Evolutionary conservation across 106 monocot species (phyloP).

Genomic region (Apostasia ramifera): DNA sequence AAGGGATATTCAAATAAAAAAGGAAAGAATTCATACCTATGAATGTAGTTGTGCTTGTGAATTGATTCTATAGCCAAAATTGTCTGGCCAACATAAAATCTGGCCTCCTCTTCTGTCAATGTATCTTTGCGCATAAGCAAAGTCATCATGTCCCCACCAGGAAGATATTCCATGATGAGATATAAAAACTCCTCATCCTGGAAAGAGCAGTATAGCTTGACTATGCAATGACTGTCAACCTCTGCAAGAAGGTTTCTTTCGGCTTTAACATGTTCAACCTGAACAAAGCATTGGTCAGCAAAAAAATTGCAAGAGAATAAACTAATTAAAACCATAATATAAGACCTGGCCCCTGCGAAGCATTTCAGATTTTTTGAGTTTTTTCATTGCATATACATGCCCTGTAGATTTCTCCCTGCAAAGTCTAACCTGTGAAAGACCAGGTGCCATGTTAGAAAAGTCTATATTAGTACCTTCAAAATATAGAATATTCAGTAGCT

Average conservation of each 20-base stretch:
- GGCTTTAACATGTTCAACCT: slow-evolving; percentile 62
- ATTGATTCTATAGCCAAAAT: slow-evolving; percentile 55
- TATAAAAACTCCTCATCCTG: slow-evolving; percentile 44
- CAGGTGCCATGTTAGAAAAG: too few species aligned
- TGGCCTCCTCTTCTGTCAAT: slow-evolving; percentile 45
- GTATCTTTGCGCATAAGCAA: slow-evolving; percentile 36
- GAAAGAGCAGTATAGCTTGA: slow-evolving; percentile 23
- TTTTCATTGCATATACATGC: slow-evolving; percentile 23
- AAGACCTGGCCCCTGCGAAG: slow-evolving; percentile 46
- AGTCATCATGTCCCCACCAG: slow-evolving; percentile 57
- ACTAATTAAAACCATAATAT: neutral
- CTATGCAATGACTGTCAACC: slow-evolving; percentile 26
- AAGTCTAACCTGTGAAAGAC: slow-evolving; percentile 30
- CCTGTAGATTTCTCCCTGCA: slow-evolving; percentile 35
- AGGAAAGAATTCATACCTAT: slow-evolving; percentile 25
- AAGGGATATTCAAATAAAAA: neutral
- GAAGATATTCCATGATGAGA: slow-evolving; percentile 61
- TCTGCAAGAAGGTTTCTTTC: slow-evolving; percentile 55
- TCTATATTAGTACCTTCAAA: too few species aligned
- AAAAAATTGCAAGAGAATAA: slow-evolving; percentile 1
- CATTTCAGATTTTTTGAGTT: slow-evolving; percentile 44
- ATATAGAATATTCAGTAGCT: too few species aligned
- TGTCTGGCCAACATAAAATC: slow-evolving; percentile 54
- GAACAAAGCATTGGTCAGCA: slow-evolving; percentile 4
- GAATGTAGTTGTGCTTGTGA: slow-evolving; percentile 54